Evolutionary conservation across 768 basidiomycete species (phyloP), one percentile per base, ranked within the genome.

Genomic region (Fomitopsis serialis): DNA sequence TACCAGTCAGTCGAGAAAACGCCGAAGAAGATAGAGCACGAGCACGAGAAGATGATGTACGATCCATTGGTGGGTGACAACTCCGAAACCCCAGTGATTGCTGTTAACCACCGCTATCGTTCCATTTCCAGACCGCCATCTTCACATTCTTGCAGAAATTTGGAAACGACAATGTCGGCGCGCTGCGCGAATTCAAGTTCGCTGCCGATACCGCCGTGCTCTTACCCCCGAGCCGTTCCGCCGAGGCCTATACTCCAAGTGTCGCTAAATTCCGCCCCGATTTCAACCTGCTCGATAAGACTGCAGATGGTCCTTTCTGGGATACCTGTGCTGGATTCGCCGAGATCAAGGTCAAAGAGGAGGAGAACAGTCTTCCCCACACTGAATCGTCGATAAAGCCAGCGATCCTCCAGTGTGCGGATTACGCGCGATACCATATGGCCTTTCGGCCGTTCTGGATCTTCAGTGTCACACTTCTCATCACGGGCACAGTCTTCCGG

Each of bases 401-500:
- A 2, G 29, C 29, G 8, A 27, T 47, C 45, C 7, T 34, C 3
- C 52, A 64, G 36, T 48, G 53, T 34, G 64, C 66, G 5, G 58
- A 66, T 47, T 66, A 68, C 44, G 67, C 64, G 7, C 61, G 66
- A 22, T n/a, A 48, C 23, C 60, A 63, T 53, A 43, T 68, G 49
- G 65, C 64, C 19, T 53, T 55, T 15, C 60, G 62, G 8, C 67
- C 69, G 2, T 69, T 68, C 57, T 60, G 61, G 47, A 58, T 68
- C 27, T 68, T 66, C 56, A 64, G 62, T 6, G 52, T 68, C 29
- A 62, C 60, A 34, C 34, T 68, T 11, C 58, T 70, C 19, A 65
- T 70, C 47, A 68, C 60, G 45, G 67, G 68, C 9, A 50, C 51
- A 15, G 25, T 61, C 15, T 70, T 70, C 50, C 63, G 57, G 29